Base-by-base conservation (phyloP, 108 stramenopile genomes). In the Seminavis robusta region DNA sequence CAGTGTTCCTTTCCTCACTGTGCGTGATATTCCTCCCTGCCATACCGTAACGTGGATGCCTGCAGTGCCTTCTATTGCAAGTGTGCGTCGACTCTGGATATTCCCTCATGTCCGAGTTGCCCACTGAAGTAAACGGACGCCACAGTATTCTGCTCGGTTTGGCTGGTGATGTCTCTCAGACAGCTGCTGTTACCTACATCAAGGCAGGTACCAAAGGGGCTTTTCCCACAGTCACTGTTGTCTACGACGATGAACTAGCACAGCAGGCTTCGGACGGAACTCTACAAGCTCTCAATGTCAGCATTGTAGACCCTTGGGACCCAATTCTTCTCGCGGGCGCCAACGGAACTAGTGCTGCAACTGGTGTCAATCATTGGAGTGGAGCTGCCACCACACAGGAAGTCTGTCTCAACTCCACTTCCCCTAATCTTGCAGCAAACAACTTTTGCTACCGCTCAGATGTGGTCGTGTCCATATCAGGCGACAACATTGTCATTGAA, bases 371-470 rank as follows among this genome's bases (percentile, higher is more conserved):
- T 21, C 3, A 3, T 42, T 42, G 21, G 4, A 9, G 20, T 17
- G 41, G 41, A 3, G 9, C 41, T 21, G 4, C 41, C 4, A 42
- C 41, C 20, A 17, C 17, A 4, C 41, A 42, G 21, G 41, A 21
- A 3, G 17, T 42, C 20, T 42, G 41, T 42, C 20, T 21, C 29
- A 21, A 19, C 26, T 7, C 47, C 5, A 21, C 47, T 4, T 2
- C 20, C 4, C 20, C 47, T 6, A 28, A 48, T 25, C 16, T 51
- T 13, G 50, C 33, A 10, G 29, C 7, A 4, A 61, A 61, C 32
- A 61, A 61, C 16, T 27, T 61, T 50, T 61, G 59, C 49, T 61
- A 38, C 27, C 59, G 59, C 20, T 61, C 59, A 16, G 59, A 61
- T 52, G 59, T 61, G 15, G 24, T 36, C 4, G 50, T 61, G 26